phyloP scores from a whole-genome alignment of 2,329 filamentous ascomycete genomes.

The Microcera coccophila region DNA sequence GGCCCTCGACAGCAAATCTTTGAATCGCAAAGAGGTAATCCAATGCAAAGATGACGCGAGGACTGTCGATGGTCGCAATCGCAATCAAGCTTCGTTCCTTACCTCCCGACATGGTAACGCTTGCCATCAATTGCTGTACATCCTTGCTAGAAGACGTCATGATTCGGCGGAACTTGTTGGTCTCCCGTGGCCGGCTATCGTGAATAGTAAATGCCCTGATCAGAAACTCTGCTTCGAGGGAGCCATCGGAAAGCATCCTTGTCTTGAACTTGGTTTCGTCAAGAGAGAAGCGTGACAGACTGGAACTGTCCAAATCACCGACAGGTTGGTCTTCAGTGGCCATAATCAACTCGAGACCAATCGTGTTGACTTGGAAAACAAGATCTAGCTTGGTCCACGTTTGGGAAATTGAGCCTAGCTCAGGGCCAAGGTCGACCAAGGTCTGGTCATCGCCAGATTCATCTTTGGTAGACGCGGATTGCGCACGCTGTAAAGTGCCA shows the following conservation, averaged over 20 bases:
- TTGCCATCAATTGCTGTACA: slow-evolving; percentile 98
- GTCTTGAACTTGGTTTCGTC: slow-evolving; percentile 91
- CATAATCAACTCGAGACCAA: slow-evolving; percentile 83
- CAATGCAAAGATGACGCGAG: slow-evolving; percentile 87
- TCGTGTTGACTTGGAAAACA: slow-evolving; percentile 80
- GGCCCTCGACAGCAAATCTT: slow-evolving; percentile 70
- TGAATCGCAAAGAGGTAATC: slow-evolving; percentile 93
- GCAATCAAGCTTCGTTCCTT: slow-evolving; percentile 78
- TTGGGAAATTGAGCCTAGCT: slow-evolving; percentile 63
- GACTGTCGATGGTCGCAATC: slow-evolving; percentile 91
- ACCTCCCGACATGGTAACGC: slow-evolving; percentile 85
- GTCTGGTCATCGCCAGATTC: slow-evolving; percentile 35
- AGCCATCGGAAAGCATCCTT: slow-evolving; percentile 86
- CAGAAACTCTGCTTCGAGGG: slow-evolving; percentile 86
- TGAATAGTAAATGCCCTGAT: slow-evolving; percentile 93
- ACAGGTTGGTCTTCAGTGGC: slow-evolving; percentile 73
- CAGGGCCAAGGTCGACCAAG: slow-evolving; percentile 59
- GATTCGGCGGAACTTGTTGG: slow-evolving; percentile 95
- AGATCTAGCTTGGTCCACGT: slow-evolving; percentile 93
- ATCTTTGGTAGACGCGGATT: slow-evolving; percentile 35
- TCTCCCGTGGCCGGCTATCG: slow-evolving; percentile 82
- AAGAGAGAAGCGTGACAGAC: slow-evolving; percentile 88
- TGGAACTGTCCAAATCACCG: slow-evolving; percentile 71
- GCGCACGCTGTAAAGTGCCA: slow-evolving; percentile 47
- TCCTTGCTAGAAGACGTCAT: slow-evolving; percentile 96